Evolutionary conservation across 352 stramenopile genomes (phyloP).

Genomic region (Saprolegnia diclina): DNA sequence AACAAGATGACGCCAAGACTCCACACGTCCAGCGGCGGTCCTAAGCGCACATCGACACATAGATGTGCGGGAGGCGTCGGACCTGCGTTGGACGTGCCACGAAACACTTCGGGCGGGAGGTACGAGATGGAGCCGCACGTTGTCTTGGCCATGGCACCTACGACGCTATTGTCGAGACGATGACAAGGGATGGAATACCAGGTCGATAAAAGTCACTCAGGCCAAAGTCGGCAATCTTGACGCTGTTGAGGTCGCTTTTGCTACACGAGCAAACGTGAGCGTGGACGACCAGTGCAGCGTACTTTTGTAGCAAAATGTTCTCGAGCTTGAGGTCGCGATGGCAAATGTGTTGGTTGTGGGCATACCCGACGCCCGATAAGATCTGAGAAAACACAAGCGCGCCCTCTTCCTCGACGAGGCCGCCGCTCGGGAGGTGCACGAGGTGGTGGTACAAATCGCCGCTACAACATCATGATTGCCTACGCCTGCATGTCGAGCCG

Average conservation of each 20-base stretch:
- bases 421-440: constrained; percentile 43
- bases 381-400: constrained; percentile 69
- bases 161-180: background rate
- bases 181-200: constrained; percentile 22
- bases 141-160: constrained; percentile 79
- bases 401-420: constrained; percentile 58
- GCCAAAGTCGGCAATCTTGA: constrained; percentile 85
- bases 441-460: constrained; percentile 84
- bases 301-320: constrained; percentile 82
- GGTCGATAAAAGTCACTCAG: constrained; percentile 85
- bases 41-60: constrained; percentile 27
- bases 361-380: constrained; percentile 70
- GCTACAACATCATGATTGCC: too few relatives aligned
- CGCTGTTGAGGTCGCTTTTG: constrained; percentile 73
- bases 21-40: constrained; percentile 87
- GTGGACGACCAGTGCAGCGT: background rate
- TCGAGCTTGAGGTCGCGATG: constrained; percentile 85
- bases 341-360: constrained; percentile 87
- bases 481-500: too few relatives aligned
- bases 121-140: constrained; percentile 85
- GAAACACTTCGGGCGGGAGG: constrained; percentile 81
- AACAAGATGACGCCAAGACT: constrained; percentile 86
- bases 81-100: constrained; percentile 70
- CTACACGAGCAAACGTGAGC: constrained; percentile 31
- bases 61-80: constrained; percentile 60